Percentiles rank a stretch among this genome's conserved stretches.
Conservation (phyloP, 1,139 yeast species). For the Barnettozyma hawaiiensis region DNA sequence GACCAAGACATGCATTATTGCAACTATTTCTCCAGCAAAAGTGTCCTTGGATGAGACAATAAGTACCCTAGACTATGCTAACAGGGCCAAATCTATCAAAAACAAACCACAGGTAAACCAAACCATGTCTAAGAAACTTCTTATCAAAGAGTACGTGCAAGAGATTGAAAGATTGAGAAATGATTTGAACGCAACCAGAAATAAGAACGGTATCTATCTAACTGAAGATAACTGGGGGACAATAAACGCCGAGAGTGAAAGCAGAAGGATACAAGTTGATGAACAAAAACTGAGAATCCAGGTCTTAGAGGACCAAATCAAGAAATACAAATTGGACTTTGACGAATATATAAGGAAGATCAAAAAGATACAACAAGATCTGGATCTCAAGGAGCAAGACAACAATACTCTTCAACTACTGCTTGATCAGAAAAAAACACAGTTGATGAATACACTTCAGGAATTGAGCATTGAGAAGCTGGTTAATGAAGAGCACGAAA, state of each 20-base stretch:
- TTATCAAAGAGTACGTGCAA: constrained; percentile 44
- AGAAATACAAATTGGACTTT: constrained; percentile 28
- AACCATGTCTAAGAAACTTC: constrained; percentile 44
- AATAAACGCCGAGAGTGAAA: constrained; percentile 43
- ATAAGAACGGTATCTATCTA: constrained; percentile 61
- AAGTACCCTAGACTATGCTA: constrained; percentile 81
- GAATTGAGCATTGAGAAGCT: constrained; percentile 20
- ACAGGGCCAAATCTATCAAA: constrained; percentile 70
- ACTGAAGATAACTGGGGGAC: constrained; percentile 46
- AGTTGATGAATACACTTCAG: constrained; percentile 20
- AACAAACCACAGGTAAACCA: constrained; percentile 66
- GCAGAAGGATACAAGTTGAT: constrained; percentile 38
- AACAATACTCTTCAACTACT: constrained; percentile 26
- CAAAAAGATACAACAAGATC: constrained; percentile 20
- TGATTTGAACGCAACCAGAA: constrained; percentile 57
- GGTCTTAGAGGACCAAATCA: constrained; percentile 40
- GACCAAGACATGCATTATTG: constrained; percentile 59
- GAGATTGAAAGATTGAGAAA: constrained; percentile 55
- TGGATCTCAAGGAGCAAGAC: constrained; percentile 33
- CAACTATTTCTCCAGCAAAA: constrained; percentile 75
- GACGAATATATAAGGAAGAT: constrained; percentile 27
- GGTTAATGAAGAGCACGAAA: constrained; percentile 24
- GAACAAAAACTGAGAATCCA: constrained; percentile 43
- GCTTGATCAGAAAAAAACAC: constrained; percentile 28
- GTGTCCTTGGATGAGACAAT: constrained; percentile 71